Evolutionary conservation across 495 filamentous ascomycete species (phyloP).

Genomic region (Xylaria grammica): DNA sequence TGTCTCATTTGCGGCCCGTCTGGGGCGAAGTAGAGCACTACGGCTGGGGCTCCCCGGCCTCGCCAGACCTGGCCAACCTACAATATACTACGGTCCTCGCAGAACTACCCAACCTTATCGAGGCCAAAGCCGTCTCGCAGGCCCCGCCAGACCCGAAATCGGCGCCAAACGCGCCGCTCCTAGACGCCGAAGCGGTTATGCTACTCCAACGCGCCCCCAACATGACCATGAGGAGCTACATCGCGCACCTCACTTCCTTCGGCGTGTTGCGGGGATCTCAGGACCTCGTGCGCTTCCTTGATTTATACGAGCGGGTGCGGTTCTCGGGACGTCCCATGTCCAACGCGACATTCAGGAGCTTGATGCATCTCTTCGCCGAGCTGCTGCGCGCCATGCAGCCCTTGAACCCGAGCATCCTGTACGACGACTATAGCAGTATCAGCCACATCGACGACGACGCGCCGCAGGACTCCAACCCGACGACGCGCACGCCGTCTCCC

Average conservation of each 20-base stretch:
- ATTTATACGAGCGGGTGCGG: conserved; percentile 79
- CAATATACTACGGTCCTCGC: conserved; percentile 80
- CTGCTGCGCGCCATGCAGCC: conserved; percentile 77
- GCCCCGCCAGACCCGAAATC: conserved; percentile 67
- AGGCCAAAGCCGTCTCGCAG: conserved; percentile 86
- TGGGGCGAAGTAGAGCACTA: conserved; percentile 86
- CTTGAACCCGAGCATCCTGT: conserved; percentile 56
- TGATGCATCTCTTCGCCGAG: conserved; percentile 90
- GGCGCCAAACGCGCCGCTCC: conserved; percentile 42
- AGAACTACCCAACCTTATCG: conserved; percentile 90
- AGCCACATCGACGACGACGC: conserved; percentile 56
- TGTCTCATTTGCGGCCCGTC: conserved; percentile 43
- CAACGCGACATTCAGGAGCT: conserved; percentile 72
- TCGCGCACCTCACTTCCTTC: conserved; percentile 69
- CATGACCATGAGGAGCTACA: conserved; percentile 83
- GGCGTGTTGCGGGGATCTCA: conserved; percentile 65
- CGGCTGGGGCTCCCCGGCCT: conserved; percentile 85
- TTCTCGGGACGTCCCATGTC: conserved; percentile 66
- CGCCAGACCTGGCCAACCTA: conserved; percentile 74
- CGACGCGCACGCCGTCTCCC: conserved; percentile 28
- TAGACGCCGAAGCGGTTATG: conserved; percentile 67
- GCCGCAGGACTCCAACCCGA: conserved; percentile 37
- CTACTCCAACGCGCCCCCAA: conserved; percentile 70
- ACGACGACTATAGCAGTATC: conserved; percentile 36
- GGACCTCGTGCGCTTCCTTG: conserved; percentile 67